Percentiles rank a stretch among this genome's conserved stretches.
These are phyloP conservation scores for Lasiodiplodia citricola DNA, from an alignment of 2,329 filamentous ascomycete genomes.

Conservation along the genomic window DNA sequence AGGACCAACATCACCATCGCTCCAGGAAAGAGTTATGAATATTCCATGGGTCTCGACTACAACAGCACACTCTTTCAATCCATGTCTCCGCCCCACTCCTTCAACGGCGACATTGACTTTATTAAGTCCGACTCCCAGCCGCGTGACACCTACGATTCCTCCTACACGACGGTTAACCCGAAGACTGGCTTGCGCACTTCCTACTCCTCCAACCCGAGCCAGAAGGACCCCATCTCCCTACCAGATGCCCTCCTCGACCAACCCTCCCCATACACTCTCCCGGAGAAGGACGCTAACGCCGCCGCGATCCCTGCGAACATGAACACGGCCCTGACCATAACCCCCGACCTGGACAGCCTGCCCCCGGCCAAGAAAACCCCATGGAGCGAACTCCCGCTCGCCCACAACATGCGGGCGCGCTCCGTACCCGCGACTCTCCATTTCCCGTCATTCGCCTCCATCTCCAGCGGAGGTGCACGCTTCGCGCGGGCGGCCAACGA, in stretches of 20 bases:
- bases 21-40: conserved; percentile 53
- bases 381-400: conserved; percentile 52
- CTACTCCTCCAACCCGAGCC: background rate
- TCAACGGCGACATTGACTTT: conserved; percentile 24
- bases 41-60: conserved; percentile 59
- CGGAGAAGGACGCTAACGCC: conserved; percentile 37
- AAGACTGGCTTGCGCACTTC: conserved; percentile 8
- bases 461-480: conserved; percentile 7
- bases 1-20: conserved; percentile 34
- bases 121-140: background rate
- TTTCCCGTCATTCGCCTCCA: conserved; percentile 31
- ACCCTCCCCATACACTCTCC: conserved; percentile 44
- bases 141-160: conserved; percentile 11
- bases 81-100: conserved; percentile 25
- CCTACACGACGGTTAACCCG: conserved; percentile 18
- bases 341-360: conserved; percentile 47
- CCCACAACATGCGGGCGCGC: conserved; percentile 56
- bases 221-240: background rate
- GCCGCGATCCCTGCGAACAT: conserved; percentile 44
- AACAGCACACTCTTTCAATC: conserved; percentile 53
- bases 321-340: conserved; percentile 40
- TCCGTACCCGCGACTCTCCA: conserved; percentile 53
- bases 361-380: conserved; percentile 45
- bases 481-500: background rate
- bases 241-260: conserved; percentile 37